Evolutionary conservation across 306 rosid species (phyloP).

Genomic region (Begonia masoniana): DNA sequence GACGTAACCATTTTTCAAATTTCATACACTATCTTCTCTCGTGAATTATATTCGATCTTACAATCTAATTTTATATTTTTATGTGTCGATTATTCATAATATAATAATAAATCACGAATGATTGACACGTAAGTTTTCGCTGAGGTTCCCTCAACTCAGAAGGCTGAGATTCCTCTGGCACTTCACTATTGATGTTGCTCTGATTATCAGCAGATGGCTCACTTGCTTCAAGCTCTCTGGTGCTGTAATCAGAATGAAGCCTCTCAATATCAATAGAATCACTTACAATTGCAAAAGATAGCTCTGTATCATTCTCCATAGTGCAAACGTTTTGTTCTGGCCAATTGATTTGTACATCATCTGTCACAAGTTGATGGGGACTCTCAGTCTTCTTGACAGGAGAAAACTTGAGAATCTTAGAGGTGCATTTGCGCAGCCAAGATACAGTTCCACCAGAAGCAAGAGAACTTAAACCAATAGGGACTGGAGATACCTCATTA

Average conservation of each 20-base stretch:
- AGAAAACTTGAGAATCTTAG: no score
- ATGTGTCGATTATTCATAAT: no score
- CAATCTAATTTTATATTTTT: neutral
- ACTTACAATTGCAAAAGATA: constrained; percentile 52
- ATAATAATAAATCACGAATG: no score
- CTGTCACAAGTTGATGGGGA: no score
- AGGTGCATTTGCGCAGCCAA: no score
- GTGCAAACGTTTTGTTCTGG: constrained; percentile 27
- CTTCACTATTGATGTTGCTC: constrained; percentile 50
- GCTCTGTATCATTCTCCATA: constrained; percentile 52
- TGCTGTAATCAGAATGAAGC: constrained; percentile 42
- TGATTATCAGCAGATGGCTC: constrained; percentile 42
- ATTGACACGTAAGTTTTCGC: no score
- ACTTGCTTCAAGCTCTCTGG: constrained; percentile 39
- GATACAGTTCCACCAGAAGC: no score
- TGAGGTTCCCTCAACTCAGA: no score
- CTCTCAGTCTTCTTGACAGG: no score
- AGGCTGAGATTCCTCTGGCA: no score
- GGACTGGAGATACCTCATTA: no score
- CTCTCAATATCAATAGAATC: constrained; percentile 53
- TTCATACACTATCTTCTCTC: neutral
- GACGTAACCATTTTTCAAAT: constrained; percentile 22
- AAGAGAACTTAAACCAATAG: no score
- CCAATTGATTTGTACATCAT: neutral
- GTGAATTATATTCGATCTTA: neutral